Conservation (phyloP, 2,329 filamentous ascomycete genomes). For the Zymoseptoria ardabiliae region DNA sequence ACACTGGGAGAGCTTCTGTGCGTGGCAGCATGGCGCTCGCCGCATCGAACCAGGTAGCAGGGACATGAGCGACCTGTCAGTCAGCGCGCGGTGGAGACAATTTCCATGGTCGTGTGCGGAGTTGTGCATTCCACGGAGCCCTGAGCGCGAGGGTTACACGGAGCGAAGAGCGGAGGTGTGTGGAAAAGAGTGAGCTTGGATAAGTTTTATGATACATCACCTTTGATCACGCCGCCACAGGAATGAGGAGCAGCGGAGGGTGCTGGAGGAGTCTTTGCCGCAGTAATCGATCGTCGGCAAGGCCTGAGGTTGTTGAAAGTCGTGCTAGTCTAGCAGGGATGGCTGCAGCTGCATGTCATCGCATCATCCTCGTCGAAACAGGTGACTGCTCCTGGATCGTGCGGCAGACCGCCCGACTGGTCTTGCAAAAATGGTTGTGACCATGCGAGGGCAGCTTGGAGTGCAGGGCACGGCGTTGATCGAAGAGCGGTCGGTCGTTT, state of each 20-base stretch:
- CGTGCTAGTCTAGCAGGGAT: background rate
- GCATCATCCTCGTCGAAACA: background rate
- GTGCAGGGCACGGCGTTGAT: background rate
- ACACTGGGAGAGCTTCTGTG: slow-evolving; percentile 22
- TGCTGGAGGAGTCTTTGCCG: background rate
- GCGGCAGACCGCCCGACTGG: background rate
- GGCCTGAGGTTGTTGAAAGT: background rate
- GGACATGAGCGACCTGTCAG: slow-evolving; percentile 22
- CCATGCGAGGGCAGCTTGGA: background rate
- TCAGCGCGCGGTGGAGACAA: slow-evolving; percentile 16
- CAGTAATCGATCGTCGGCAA: background rate
- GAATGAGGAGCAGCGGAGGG: background rate
- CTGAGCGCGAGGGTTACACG: slow-evolving; percentile 12
- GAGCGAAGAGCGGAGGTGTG: slow-evolving; percentile 5
- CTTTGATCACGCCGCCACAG: background rate
- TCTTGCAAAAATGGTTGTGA: background rate
- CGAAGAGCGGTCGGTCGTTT: background rate
- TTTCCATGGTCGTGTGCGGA: slow-evolving; percentile 1
- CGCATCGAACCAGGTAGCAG: slow-evolving; percentile 22
- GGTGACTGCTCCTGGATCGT: background rate
- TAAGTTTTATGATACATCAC: background rate
- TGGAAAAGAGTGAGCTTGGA: slow-evolving; percentile 12
- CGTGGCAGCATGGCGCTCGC: slow-evolving; percentile 25
- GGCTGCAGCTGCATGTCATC: background rate
- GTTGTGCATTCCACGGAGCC: slow-evolving; percentile 10